phyloP scores from a whole-genome alignment of 805 yeast species.

The Suhomyces sp. region DNA sequence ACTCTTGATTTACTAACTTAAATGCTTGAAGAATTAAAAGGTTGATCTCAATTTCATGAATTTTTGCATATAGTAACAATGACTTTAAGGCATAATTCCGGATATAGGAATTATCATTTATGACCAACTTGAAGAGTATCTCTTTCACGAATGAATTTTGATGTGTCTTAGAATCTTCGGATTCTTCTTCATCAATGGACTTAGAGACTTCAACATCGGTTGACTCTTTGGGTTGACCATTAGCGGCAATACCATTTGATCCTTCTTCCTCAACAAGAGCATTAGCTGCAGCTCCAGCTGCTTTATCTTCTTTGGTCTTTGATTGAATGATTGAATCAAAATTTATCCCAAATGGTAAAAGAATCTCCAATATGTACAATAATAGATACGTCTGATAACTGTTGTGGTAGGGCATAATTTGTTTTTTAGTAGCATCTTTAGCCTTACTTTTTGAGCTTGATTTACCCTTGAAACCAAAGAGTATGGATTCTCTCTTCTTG shows the following conservation, averaged over 20 bases:
- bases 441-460: conserved; percentile 15
- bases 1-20: conserved; percentile 29
- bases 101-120: conserved; percentile 34
- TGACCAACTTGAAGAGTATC: conserved; percentile 29
- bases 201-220: no score
- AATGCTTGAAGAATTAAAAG: conserved; percentile 33
- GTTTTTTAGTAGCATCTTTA: conserved; percentile 16
- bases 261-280: conserved; percentile 15
- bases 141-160: conserved; percentile 28
- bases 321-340: conserved; percentile 23
- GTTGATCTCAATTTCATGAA: conserved; percentile 36
- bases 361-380: conserved; percentile 27
- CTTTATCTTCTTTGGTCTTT: conserved; percentile 8
- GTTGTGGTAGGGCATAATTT: conserved; percentile 32
- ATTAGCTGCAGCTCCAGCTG: conserved; percentile 5
- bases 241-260: no score
- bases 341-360: conserved; percentile 38
- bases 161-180: conserved; percentile 14
- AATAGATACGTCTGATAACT: conserved; percentile 34
- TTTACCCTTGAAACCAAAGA: conserved; percentile 29
- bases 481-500: conserved; percentile 22
- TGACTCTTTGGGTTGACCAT: background rate
- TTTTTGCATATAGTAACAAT: conserved; percentile 28
- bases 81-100: conserved; percentile 36
- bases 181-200: conserved; percentile 19